These are phyloP conservation scores for Paramecium octaurelia DNA, from an alignment of 73 alveolate genomes.

Conservation along the genomic window DNA sequence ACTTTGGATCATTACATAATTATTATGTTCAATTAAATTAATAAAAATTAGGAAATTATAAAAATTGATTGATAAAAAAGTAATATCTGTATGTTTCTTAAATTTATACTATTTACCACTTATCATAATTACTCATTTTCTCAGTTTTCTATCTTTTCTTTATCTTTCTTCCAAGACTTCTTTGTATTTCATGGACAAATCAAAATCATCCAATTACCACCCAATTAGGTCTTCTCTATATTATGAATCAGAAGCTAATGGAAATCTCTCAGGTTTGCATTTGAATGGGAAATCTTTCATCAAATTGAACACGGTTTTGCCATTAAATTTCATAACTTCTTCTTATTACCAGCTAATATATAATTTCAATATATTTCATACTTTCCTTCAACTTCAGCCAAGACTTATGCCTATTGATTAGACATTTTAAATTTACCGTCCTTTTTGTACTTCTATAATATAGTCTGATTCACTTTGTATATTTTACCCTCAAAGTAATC, in stretches of 20 bases:
- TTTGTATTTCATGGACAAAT: constrained; percentile 13
- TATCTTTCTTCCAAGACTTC: neutral
- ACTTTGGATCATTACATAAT: too few species aligned
- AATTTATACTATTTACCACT: neutral
- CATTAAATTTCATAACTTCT: neutral
- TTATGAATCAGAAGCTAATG: constrained; percentile 20
- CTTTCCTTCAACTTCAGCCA: constrained; percentile 33
- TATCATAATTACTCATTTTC: neutral
- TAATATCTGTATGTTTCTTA: neutral
- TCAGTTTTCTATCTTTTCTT: constrained; percentile 33
- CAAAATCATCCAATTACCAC: constrained; percentile 26
- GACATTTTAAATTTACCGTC: neutral
- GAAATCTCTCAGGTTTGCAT: neutral
- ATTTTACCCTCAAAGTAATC: constrained; percentile 26
- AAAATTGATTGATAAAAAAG: neutral
- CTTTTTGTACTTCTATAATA: neutral
- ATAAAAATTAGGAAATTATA: too few species aligned
- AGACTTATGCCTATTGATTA: neutral
- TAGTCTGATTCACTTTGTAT: neutral
- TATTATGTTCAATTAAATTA: too few species aligned
- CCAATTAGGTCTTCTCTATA: constrained; percentile 44
- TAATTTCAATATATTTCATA: neutral
- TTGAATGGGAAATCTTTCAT: neutral
- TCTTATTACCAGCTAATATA: constrained; percentile 13
- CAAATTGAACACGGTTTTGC: neutral